These are phyloP conservation scores for Parachaetomium inaequale DNA, from an alignment of 495 filamentous ascomycete species.

Conservation along the genomic window DNA sequence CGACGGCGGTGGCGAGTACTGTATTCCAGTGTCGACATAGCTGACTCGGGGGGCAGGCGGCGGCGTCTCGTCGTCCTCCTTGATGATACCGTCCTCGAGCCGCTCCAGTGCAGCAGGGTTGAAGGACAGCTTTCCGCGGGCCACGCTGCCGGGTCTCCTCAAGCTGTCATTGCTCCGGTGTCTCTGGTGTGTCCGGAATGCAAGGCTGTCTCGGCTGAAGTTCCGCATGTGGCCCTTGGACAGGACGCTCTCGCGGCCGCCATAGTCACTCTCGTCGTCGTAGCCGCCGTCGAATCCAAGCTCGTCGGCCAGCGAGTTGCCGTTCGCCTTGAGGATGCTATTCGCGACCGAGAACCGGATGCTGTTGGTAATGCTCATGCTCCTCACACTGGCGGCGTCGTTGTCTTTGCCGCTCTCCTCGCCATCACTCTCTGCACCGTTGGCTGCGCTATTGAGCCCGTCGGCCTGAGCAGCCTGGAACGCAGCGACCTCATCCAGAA, in stretches of 20 bases:
- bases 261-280: conserved; percentile 55
- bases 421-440: conserved; percentile 46
- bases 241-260: conserved; percentile 48
- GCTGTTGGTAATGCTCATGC: conserved; percentile 72
- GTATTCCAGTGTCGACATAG: conserved; percentile 73
- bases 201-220: conserved; percentile 35
- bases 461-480: conserved; percentile 59
- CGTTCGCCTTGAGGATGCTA: conserved; percentile 53
- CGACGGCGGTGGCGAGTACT: conserved; percentile 78
- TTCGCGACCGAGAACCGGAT: conserved; percentile 68
- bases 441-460: conserved; percentile 32
- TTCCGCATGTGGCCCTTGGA: conserved; percentile 36
- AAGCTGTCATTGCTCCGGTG: conserved; percentile 52
- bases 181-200: conserved; percentile 43
- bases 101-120: conserved; percentile 48
- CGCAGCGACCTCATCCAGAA: conserved; percentile 79
- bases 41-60: conserved; percentile 22
- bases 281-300: conserved; percentile 78
- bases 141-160: conserved; percentile 47
- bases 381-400: conserved; percentile 73
- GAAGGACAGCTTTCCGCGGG: conserved; percentile 44
- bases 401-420: conserved; percentile 58
- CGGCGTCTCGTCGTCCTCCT: conserved; percentile 46
- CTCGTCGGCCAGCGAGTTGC: conserved; percentile 83
- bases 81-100: conserved; percentile 47